Evolutionary conservation across 2,329 filamentous ascomycete species (phyloP).

Genomic region (Ilyonectria robusta): DNA sequence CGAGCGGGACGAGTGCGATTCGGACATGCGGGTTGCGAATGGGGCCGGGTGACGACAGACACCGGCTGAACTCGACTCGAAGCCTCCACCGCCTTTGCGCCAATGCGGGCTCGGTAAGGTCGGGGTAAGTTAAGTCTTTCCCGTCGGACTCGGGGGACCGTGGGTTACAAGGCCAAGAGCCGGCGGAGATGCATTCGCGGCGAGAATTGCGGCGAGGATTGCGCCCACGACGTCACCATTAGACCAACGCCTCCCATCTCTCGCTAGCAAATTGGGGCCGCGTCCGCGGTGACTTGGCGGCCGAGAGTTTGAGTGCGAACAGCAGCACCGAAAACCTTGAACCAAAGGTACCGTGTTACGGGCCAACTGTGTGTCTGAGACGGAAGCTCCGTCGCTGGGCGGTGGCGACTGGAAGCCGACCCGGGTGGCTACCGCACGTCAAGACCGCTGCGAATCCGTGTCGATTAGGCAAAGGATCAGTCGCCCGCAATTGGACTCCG

Average conservation of each 20-base stretch:
- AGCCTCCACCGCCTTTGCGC: constrained; percentile 3
- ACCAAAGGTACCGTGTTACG: neutral
- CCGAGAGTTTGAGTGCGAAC: neutral
- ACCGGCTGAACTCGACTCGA: neutral
- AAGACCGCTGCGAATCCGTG: no score
- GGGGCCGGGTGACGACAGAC: constrained; percentile 1
- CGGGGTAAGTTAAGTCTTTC: neutral
- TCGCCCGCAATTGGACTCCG: neutral
- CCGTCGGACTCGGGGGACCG: neutral
- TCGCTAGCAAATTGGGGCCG: neutral
- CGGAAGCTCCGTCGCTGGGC: neutral
- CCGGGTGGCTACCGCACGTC: neutral
- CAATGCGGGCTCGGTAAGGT: neutral
- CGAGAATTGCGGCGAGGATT: neutral
- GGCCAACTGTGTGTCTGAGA: neutral
- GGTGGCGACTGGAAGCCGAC: neutral
- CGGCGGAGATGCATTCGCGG: neutral
- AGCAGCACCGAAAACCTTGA: neutral
- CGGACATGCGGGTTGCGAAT: constrained; percentile 7
- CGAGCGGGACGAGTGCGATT: neutral
- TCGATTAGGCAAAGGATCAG: neutral
- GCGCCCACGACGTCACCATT: neutral
- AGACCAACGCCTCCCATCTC: neutral
- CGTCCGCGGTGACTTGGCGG: neutral
- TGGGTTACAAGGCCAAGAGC: neutral